Evolutionary conservation across 108 stramenopile genomes (phyloP), one percentile per base, ranked within the genome.

Genomic region (Cyclotella sp.): DNA sequence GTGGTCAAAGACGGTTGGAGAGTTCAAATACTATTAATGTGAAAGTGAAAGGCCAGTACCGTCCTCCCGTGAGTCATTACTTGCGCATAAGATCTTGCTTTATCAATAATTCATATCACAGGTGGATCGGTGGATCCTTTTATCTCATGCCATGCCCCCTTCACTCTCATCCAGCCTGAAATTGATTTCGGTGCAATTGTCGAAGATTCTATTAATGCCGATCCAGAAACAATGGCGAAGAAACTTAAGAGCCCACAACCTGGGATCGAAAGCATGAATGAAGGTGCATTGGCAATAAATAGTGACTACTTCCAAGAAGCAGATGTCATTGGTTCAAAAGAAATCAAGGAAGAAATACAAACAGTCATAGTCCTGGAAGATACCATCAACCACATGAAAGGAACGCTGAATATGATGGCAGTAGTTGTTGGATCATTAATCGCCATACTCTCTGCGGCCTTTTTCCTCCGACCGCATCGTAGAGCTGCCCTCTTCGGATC

Each of bases 401-500:
- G 42, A 26, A 26, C 54, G 11, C 66, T 79, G 16, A 73, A 79
- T 39, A 61, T 68, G 47, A 64, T 54, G 19, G 71, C 78, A 30
- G 64, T 30, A 39, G 78, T 34, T 24, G 69, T 79, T 21, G 71
- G 71, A 30, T 57, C 24, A 18, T 51, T 79, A 22, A 79, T 79
- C 52, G 53, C 51, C 47, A 19, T 70, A 30, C 71, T 79, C n/a
- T 49, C 66, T 1, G 30, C 46, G 58, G 78, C 65, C 8, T 79
- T 79, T 62, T 68, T 79, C 66, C 66, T 79, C 28, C 71, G 78
- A 43, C 78, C 78, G 21, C 78, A 67, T 61, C 65, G 78, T 12
- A 60, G 71, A 47, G 28, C 44, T 11, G 78, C 72, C 29, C 68
- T 79, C 5, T 73, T 79, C 30, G 65, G 75, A 14, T 52, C 52